Evolutionary conservation across 1,284 basidiomycete genomes (phyloP).

Genomic region (Trichosporon coremiiforme): DNA sequence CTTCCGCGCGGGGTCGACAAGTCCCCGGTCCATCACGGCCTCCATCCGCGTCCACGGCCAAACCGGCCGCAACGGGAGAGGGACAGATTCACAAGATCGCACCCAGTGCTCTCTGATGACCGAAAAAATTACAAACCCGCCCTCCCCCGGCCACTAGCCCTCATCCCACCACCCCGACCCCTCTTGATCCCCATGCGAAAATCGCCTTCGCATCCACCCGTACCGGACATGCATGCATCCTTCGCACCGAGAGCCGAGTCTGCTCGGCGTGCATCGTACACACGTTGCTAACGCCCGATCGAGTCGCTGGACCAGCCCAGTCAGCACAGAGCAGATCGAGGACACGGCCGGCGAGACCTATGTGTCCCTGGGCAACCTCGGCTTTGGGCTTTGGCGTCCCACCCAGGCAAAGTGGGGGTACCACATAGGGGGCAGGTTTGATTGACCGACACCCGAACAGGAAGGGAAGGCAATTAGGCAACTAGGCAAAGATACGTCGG

Average conservation of each 20-base stretch:
- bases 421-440: not conserved
- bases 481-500: conserved; percentile 15
- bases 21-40: conserved; percentile 13
- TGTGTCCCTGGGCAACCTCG: not conserved
- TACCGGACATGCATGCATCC: not conserved
- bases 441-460: conserved; percentile 12
- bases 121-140: conserved; percentile 3
- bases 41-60: not conserved
- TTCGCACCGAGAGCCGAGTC: not conserved
- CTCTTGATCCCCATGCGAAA: not conserved
- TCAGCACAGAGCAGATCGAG: not conserved
- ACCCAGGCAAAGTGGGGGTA: conserved; percentile 8
- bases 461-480: conserved; percentile 3
- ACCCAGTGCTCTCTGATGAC: not conserved
- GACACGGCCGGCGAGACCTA: not conserved
- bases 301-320: no score
- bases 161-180: not conserved
- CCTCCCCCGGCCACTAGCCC: not conserved
- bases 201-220: not conserved
- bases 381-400: not conserved
- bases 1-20: not conserved
- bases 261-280: no score
- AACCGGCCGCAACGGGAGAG: not conserved
- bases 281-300: no score
- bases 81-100: not conserved